Conservation (phyloP, 257 asterid species). For the Jacaranda copaia region DNA sequence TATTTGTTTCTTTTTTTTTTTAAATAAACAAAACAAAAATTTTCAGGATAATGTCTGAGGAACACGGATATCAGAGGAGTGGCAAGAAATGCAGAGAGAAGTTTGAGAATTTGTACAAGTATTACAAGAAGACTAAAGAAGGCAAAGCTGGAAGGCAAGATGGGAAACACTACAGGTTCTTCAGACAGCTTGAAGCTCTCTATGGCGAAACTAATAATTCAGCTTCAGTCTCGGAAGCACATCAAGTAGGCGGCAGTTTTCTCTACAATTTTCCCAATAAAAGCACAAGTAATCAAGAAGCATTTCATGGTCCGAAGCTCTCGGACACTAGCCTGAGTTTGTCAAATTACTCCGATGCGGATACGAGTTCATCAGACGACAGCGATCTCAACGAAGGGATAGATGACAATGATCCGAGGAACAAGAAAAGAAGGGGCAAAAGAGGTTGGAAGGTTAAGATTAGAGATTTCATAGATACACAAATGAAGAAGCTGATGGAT, state of each 20-base stretch:
- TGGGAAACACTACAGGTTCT: conserved; percentile 93
- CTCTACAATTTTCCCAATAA: conserved; percentile 37
- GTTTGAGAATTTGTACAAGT: conserved; percentile 92
- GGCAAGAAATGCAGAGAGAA: conserved; percentile 99
- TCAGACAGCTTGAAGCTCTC: conserved; percentile 96
- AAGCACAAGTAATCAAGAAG: conserved; percentile 45
- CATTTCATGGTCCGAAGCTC: conserved; percentile 44
- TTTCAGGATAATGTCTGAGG: conserved; percentile 90
- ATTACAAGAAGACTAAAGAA: conserved; percentile 96
- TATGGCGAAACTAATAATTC: conserved; percentile 64
- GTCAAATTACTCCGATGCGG: conserved; percentile 68
- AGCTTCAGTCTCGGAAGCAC: conserved; percentile 49
- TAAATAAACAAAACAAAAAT: too few relatives aligned
- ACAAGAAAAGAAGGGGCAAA: conserved; percentile 51
- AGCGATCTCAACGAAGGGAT: conserved; percentile 39
- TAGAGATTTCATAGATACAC: conserved; percentile 68
- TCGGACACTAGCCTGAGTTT: conserved; percentile 83
- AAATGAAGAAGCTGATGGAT: conserved; percentile 82
- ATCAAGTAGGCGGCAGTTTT: conserved; percentile 34
- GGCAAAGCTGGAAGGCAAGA: conserved; percentile 97
- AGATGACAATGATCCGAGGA: conserved; percentile 38
- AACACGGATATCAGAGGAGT: conserved; percentile 88
- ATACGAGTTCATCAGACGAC: conserved; percentile 61
- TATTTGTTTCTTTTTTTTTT: background rate
- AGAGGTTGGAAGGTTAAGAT: conserved; percentile 74